These are phyloP conservation scores for Chaetomiaceae sp. DNA, from an alignment of 2,329 filamentous ascomycete genomes.

Conservation along the genomic window DNA sequence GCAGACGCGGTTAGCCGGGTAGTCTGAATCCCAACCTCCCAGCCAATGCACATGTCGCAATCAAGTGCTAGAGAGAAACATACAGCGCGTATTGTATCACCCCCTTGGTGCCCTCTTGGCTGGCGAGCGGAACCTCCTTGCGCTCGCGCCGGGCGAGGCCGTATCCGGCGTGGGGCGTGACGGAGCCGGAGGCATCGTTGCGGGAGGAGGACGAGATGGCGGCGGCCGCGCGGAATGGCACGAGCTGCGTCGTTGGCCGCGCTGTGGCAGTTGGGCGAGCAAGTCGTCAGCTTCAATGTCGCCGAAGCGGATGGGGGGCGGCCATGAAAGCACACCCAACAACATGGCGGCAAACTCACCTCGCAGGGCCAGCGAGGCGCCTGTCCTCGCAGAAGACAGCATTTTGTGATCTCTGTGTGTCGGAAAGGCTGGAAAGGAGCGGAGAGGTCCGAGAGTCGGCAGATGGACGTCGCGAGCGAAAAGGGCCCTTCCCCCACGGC, in stretches of 20 bases:
- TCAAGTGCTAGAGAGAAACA: constrained; percentile 43
- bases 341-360: constrained; percentile 32
- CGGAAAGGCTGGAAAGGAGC: constrained; percentile 8
- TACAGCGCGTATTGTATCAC: constrained; percentile 83
- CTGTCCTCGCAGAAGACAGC: constrained; percentile 45
- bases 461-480: constrained; percentile 8
- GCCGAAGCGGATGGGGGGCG: neutral
- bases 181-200: constrained; percentile 53
- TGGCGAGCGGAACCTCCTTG: constrained; percentile 69
- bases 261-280: constrained; percentile 43
- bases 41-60: too few relatives aligned
- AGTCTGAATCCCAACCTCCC: too few relatives aligned
- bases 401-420: constrained; percentile 29
- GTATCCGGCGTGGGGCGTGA: constrained; percentile 41
- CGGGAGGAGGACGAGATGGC: constrained; percentile 61
- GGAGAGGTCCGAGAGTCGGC: constrained; percentile 15
- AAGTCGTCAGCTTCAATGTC: constrained; percentile 1
- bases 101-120: constrained; percentile 73
- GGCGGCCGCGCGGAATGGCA: constrained; percentile 57
- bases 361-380: constrained; percentile 47
- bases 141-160: constrained; percentile 48
- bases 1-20: constrained; percentile 47
- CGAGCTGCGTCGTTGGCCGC: constrained; percentile 57
- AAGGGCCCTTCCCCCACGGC: constrained; percentile 12
- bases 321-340: neutral